Evolutionary conservation across 1,284 basidiomycete genomes (phyloP).

Genomic region (Testicularia cyperi): DNA sequence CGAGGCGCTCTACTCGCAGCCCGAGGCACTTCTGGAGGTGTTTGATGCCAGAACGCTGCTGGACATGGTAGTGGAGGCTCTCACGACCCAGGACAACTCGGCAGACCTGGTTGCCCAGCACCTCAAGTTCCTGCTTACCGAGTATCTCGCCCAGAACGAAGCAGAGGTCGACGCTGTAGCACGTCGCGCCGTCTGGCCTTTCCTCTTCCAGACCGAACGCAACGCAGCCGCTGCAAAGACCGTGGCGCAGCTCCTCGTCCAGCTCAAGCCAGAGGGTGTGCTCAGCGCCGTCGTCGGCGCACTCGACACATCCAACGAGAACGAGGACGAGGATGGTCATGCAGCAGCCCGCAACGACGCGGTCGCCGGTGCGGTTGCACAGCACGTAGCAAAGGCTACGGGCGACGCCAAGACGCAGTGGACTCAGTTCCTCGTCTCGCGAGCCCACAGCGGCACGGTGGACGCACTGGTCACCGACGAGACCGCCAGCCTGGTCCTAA

Average conservation of each 20-base stretch:
- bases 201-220: slow-evolving; percentile 11
- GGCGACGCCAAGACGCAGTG: slow-evolving; percentile 1
- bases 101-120: slow-evolving; percentile 26
- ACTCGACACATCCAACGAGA: too few relatives aligned
- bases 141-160: slow-evolving; percentile 9
- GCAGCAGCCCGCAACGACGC: background rate
- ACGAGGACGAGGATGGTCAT: too few relatives aligned
- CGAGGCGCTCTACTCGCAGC: slow-evolving; percentile 32
- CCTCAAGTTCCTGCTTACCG: slow-evolving; percentile 16
- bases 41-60: slow-evolving; percentile 21
- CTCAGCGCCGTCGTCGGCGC: too few relatives aligned
- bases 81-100: slow-evolving; percentile 9
- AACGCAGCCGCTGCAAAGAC: slow-evolving; percentile 16
- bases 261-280: too few relatives aligned
- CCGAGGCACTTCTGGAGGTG: slow-evolving; percentile 19
- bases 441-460: background rate
- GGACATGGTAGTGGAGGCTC: slow-evolving; percentile 20
- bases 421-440: slow-evolving; percentile 11
- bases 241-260: slow-evolving; percentile 2
- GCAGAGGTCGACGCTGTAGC: slow-evolving; percentile 9
- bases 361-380: background rate
- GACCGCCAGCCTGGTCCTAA: slow-evolving; percentile 19
- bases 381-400: background rate
- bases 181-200: slow-evolving; percentile 25
- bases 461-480: too few relatives aligned